Percentiles rank a stretch among this genome's conserved stretches.
Conservation (phyloP, 805 yeast genomes). For the Yarrowia divulgata region DNA sequence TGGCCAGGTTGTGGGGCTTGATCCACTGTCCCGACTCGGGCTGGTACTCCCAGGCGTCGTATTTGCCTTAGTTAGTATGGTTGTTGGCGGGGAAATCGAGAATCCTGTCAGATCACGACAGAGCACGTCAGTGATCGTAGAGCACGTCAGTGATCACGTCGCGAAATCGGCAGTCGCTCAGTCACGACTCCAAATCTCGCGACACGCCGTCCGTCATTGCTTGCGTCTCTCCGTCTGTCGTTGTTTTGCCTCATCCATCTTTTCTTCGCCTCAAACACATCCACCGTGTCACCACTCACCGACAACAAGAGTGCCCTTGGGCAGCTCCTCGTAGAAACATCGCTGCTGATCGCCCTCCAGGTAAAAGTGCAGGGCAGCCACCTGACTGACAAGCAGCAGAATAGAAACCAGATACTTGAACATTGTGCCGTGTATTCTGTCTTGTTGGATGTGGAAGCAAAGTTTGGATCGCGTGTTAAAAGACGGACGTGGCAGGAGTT, state of each 20-base stretch:
- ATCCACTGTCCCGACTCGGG: slow-evolving; percentile 59
- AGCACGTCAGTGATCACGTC: too few species aligned
- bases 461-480: slow-evolving; percentile 32
- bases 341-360: slow-evolving; percentile 70
- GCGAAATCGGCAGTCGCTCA: too few species aligned
- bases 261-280: background rate
- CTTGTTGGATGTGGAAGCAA: slow-evolving; percentile 15
- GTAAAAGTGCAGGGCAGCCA: slow-evolving; percentile 74
- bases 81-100: slow-evolving; percentile 44
- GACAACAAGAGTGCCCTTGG: slow-evolving; percentile 77
- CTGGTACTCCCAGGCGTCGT: slow-evolving; percentile 71
- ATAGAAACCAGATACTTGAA: slow-evolving; percentile 40
- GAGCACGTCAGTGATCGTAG: too few species aligned
- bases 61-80: slow-evolving; percentile 49
- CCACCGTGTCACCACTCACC: slow-evolving; percentile 56
- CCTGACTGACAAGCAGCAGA: slow-evolving; percentile 43
- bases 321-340: slow-evolving; percentile 85
- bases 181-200: too few species aligned
- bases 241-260: too few species aligned
- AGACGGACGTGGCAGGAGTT: slow-evolving; percentile 31
- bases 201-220: too few species aligned
- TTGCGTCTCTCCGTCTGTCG: too few species aligned
- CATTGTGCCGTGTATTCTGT: slow-evolving; percentile 22
- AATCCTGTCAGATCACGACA: background rate
- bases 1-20: slow-evolving; percentile 60